Base-by-base conservation (phyloP, 176 grass and related monocot genomes). In the Raddia guianensis region DNA sequence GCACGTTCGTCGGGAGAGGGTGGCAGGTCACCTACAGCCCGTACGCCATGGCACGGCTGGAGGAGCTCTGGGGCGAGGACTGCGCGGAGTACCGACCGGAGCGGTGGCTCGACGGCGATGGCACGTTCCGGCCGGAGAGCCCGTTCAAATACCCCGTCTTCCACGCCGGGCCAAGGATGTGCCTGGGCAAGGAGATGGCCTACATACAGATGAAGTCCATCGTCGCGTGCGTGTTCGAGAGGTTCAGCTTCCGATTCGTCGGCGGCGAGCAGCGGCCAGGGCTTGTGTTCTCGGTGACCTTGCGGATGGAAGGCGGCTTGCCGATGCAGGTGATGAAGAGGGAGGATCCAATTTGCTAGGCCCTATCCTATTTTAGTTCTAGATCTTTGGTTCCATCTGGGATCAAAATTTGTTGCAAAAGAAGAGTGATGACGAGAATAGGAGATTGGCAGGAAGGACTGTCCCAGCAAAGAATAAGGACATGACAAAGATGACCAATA, bases 121-220 rank as follows among this genome's bases (percentile, higher is more conserved):
- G 83, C n/a, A 42, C 49, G 21, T 94, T 91, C 59, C 77, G 62
- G 21, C 89, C 84, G 0, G 92, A 90, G 79, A 94, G 85, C 70
- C 67, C 79, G 14, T 87, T 89, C 60, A 88, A 83, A 80, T 89
- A 91, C 55, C 76, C 86, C 0, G 15, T 89, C 18, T 91, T 94
- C 85, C 86, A 94, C 70, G 86, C 67, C 0, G 89, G 84, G 3
- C 92, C 83, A 0, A 55, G 92, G 83, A 94, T 89, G 89, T 94
- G 92, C 75, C 75, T 94, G 3, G 92, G 89, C 61, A 94, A 94
- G 64, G 86, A 94, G 63, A 94, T 94, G 92, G 92, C 86, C 4
- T 91, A 94, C 77, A 91, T 91, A 74, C 86, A 89, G 60, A 94
- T 94, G 89, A 94, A 94, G 66, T 91, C 83, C 27, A 79, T 94